These are phyloP conservation scores for Colletotrichum kahawae DNA, from an alignment of 2,329 filamentous ascomycete genomes.

Conservation along the genomic window DNA sequence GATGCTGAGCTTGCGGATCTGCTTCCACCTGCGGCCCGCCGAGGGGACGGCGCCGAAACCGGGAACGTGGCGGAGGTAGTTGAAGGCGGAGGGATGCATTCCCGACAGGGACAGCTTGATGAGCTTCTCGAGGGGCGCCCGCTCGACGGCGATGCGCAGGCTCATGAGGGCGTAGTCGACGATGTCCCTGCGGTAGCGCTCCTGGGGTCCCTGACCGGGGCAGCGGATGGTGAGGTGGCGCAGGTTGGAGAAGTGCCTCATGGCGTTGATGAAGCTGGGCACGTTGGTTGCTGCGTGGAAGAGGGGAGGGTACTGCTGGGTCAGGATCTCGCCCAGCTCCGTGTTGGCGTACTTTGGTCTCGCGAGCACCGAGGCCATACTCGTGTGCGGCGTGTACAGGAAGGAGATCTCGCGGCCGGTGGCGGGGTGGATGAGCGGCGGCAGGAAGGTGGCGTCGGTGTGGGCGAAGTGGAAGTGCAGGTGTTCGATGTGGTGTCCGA, in stretches of 20 bases:
- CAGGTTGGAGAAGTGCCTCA: slow-evolving; percentile 72
- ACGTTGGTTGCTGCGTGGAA: slow-evolving; percentile 92
- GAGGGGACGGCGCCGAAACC: slow-evolving; percentile 78
- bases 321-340: slow-evolving; percentile 80
- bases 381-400: slow-evolving; percentile 79
- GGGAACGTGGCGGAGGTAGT: slow-evolving; percentile 76
- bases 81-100: slow-evolving; percentile 76
- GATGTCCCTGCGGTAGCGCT: slow-evolving; percentile 75
- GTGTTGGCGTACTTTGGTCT: slow-evolving; percentile 80
- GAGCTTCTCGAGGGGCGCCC: slow-evolving; percentile 69
- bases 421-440: slow-evolving; percentile 79
- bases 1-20: slow-evolving; percentile 77
- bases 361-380: slow-evolving; percentile 63
- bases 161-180: slow-evolving; percentile 92
- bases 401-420: slow-evolving; percentile 82
- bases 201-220: slow-evolving; percentile 70
- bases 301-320: slow-evolving; percentile 85
- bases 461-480: slow-evolving; percentile 81
- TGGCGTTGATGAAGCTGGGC: slow-evolving; percentile 78
- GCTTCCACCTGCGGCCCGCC: slow-evolving; percentile 75
- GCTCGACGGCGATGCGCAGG: slow-evolving; percentile 81
- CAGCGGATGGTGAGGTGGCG: slow-evolving; percentile 78
- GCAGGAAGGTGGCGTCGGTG: slow-evolving; percentile 78
- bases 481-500: slow-evolving; percentile 80
- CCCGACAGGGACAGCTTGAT: slow-evolving; percentile 73